phyloP scores from a whole-genome alignment of 1,284 basidiomycete genomes.

The Puccinia sorghi region DNA sequence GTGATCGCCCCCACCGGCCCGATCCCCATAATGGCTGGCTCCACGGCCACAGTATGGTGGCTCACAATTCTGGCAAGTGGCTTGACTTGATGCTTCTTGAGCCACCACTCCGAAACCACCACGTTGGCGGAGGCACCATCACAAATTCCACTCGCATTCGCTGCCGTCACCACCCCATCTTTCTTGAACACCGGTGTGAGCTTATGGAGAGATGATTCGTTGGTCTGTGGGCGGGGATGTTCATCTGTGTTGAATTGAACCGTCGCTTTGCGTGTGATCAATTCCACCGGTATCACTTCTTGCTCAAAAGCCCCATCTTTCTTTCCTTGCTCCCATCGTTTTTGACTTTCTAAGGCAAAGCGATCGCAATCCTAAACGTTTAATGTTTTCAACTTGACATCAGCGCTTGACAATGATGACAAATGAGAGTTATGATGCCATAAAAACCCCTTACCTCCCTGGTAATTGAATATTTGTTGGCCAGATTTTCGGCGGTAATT shows the following conservation, averaged over 20 bases:
- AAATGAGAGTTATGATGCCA: neutral
- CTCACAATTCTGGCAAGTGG: slow-evolving; percentile 85
- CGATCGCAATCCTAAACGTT: slow-evolving; percentile 67
- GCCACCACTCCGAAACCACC: slow-evolving; percentile 71
- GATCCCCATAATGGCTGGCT: slow-evolving; percentile 65
- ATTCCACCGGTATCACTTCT: slow-evolving; percentile 59
- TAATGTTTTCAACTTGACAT: neutral
- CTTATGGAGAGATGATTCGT: slow-evolving; percentile 85
- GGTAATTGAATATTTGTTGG: slow-evolving; percentile 77
- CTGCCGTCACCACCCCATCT: slow-evolving; percentile 87
- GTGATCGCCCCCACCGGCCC: slow-evolving; percentile 62
- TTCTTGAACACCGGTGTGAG: slow-evolving; percentile 84
- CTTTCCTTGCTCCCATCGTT: slow-evolving; percentile 59
- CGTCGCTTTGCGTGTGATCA: slow-evolving; percentile 55
- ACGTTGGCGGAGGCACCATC: slow-evolving; percentile 97
- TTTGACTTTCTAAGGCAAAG: slow-evolving; percentile 59
- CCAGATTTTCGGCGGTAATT: slow-evolving; percentile 82
- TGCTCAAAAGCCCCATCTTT: slow-evolving; percentile 60
- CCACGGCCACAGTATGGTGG: slow-evolving; percentile 64
- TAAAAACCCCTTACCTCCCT: slow-evolving; percentile 63
- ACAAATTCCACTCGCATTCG: slow-evolving; percentile 92
- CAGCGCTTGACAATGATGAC: neutral
- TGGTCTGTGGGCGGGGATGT: slow-evolving; percentile 71
- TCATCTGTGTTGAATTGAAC: slow-evolving; percentile 61
- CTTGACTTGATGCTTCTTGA: slow-evolving; percentile 62